phyloP scores from a whole-genome alignment of 495 filamentous ascomycete genomes.

The Symbiotaphrina buchneri region DNA sequence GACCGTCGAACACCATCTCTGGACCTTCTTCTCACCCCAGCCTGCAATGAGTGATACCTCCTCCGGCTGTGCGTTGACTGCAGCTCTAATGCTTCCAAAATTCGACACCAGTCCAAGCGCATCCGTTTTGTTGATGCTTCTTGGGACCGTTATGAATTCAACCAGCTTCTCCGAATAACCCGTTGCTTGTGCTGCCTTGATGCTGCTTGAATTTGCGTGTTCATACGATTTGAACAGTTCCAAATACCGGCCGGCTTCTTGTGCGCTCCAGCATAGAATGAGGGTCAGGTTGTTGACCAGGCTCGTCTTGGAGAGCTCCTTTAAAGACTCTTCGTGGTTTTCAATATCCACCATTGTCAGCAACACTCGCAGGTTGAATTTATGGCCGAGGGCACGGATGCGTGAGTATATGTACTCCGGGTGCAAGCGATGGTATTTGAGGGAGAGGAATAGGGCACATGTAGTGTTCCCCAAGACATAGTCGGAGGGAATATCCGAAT shows the following conservation, averaged over 20 bases:
- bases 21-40: conserved; percentile 91
- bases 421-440: conserved; percentile 95
- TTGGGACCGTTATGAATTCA: conserved; percentile 81
- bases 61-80: conserved; percentile 72
- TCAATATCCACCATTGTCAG: conserved; percentile 85
- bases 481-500: conserved; percentile 81
- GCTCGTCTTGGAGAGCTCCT: conserved; percentile 72
- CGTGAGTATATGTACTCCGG: conserved; percentile 96
- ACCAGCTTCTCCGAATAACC: conserved; percentile 70
- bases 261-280: conserved; percentile 80
- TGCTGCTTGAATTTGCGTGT: conserved; percentile 56
- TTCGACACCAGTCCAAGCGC: conserved; percentile 66
- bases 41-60: conserved; percentile 61
- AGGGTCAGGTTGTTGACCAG: conserved; percentile 81
- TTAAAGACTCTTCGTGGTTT: conserved; percentile 57
- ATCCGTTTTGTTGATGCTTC: conserved; percentile 86
- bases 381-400: conserved; percentile 53
- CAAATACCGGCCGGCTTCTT: conserved; percentile 80
- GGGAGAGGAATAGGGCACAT: conserved; percentile 75
- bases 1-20: conserved; percentile 58
- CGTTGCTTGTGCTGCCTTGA: conserved; percentile 59
- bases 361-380: conserved; percentile 66
- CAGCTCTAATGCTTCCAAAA: conserved; percentile 70
- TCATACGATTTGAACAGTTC: conserved; percentile 89
- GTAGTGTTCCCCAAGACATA: conserved; percentile 76